Conservation (phyloP, 2,329 filamentous ascomycete species). For the Magnaporthiopsis incrustans region DNA sequence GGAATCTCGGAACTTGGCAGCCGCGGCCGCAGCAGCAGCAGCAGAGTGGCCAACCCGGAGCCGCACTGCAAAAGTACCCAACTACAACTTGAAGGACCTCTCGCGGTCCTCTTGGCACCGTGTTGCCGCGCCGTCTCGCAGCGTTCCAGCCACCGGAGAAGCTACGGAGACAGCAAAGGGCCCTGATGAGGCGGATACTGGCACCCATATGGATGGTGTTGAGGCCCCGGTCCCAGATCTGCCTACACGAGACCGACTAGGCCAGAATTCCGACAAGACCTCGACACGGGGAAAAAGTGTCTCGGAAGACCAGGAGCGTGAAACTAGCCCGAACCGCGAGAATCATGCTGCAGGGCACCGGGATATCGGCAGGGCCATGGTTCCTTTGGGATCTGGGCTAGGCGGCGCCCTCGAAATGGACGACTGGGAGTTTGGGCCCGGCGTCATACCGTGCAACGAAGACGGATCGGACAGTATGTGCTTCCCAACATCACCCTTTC, state of each 20-base stretch:
- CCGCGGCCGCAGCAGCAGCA: too few relatives aligned
- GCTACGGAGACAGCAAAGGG: neutral
- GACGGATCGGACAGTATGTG: slow-evolving; percentile 4
- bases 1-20: too few relatives aligned
- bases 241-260: too few relatives aligned
- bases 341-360: too few relatives aligned
- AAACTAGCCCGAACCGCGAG: neutral
- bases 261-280: neutral
- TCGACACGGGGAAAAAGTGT: neutral
- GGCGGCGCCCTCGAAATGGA: slow-evolving; percentile 20
- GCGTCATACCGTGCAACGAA: slow-evolving; percentile 15
- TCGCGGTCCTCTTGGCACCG: neutral
- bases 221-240: too few relatives aligned
- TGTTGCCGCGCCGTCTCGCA: neutral
- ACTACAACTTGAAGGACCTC: slow-evolving; percentile 3
- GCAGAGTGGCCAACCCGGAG: neutral
- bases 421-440: slow-evolving; percentile 28
- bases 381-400: neutral
- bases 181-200: neutral
- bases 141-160: neutral
- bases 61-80: neutral
- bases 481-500: neutral
- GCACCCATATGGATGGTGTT: neutral
- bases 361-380: neutral
- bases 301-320: too few relatives aligned